A percentile compares a stretch with the other conserved stretches of the same genome.
Conservation (phyloP, 768 basidiomycete species). For the Trametes cinnabarina region DNA sequence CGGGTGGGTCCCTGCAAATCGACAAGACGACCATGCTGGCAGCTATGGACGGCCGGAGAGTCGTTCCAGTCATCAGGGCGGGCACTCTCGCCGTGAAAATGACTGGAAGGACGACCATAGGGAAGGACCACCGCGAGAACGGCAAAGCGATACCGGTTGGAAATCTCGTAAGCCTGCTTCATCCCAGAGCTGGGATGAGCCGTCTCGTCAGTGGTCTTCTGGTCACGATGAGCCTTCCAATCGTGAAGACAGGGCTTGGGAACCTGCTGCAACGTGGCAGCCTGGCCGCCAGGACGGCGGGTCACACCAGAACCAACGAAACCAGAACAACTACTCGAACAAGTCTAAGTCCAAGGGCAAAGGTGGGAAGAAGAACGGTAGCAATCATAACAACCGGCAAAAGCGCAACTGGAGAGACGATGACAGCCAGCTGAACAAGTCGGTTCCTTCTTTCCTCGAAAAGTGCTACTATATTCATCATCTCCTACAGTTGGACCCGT, state of each 20-base stretch:
- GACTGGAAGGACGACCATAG: slow-evolving; percentile 45
- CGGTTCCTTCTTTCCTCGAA: slow-evolving; percentile 28
- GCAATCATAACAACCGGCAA: slow-evolving; percentile 34
- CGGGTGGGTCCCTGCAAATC: slow-evolving; percentile 7
- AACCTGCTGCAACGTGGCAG: slow-evolving; percentile 30
- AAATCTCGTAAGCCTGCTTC: slow-evolving; percentile 15
- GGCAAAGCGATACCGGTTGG: slow-evolving; percentile 36
- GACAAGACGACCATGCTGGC: slow-evolving; percentile 16
- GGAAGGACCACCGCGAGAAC: slow-evolving; percentile 39
- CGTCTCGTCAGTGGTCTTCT: slow-evolving; percentile 21
- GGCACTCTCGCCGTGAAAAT: slow-evolving; percentile 28
- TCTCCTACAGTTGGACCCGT: slow-evolving; percentile 57
- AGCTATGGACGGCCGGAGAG: slow-evolving; percentile 11
- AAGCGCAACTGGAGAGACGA: slow-evolving; percentile 49
- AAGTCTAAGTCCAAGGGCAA: slow-evolving; percentile 35
- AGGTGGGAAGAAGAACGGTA: slow-evolving; percentile 36
- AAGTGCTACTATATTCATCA: slow-evolving; percentile 4
- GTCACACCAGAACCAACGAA: slow-evolving; percentile 18
- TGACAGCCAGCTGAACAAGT: slow-evolving; percentile 77
- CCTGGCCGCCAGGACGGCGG: slow-evolving; percentile 35
- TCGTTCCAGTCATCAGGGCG: slow-evolving; percentile 3
- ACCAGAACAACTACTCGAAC: slow-evolving; percentile 29
- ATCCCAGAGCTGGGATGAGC: slow-evolving; percentile 23
- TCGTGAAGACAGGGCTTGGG: slow-evolving; percentile 28
- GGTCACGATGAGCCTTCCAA: slow-evolving; percentile 11